Evolutionary conservation across 2,329 filamentous ascomycete species (phyloP).

Genomic region (Capronia coronata): DNA sequence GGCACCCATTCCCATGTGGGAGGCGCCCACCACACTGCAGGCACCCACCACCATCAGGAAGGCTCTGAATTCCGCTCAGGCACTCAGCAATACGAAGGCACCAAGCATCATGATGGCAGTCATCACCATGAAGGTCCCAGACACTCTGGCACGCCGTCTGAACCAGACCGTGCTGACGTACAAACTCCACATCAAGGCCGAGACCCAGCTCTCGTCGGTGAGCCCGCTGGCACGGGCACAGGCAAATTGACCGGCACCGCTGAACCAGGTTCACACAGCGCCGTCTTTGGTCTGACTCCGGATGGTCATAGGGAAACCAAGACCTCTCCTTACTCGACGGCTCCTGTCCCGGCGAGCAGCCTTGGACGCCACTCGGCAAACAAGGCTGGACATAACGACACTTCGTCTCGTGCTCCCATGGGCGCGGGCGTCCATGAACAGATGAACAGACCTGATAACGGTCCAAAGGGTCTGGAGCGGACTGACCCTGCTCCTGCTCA

Average conservation of each 20-base stretch:
- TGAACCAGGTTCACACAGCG: conserved; percentile 24
- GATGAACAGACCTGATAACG: conserved; percentile 11
- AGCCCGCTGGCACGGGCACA: conserved; percentile 2
- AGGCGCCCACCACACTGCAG: not conserved
- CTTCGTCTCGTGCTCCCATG: conserved; percentile 1
- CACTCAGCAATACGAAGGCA: not conserved
- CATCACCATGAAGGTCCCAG: not conserved
- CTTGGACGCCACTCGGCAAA: not conserved
- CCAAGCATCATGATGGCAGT: not conserved
- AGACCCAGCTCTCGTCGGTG: conserved; percentile 23
- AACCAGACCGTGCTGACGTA: not conserved
- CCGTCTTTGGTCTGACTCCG: conserved; percentile 27
- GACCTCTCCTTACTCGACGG: not conserved
- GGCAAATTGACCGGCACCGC: conserved; percentile 22
- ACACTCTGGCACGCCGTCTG: not conserved
- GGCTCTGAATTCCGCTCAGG: not conserved
- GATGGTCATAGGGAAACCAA: conserved; percentile 15
- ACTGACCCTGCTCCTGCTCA: conserved; percentile 13
- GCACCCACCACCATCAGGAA: not conserved
- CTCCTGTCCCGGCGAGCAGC: conserved; percentile 8
- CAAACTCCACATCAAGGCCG: conserved; percentile 14
- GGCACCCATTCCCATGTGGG: not conserved
- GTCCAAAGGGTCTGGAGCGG: conserved; percentile 15
- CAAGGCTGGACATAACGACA: not conserved
- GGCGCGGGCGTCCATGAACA: conserved; percentile 12